These are phyloP conservation scores for Candida sphagnicola DNA, from an alignment of 805 yeast genomes.

Conservation along the genomic window DNA sequence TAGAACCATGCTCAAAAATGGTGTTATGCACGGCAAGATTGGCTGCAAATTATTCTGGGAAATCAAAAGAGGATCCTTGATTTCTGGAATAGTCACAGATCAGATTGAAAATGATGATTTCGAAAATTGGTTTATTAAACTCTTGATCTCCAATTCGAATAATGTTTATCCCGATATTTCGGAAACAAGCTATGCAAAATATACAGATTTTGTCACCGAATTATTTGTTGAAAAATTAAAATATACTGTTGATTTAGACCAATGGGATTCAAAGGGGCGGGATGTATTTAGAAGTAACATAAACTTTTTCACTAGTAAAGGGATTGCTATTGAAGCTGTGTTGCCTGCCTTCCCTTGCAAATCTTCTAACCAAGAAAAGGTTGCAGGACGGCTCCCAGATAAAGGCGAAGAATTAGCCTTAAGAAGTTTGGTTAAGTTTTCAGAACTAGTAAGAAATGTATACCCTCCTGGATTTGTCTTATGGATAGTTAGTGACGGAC, in stretches of 20 bases:
- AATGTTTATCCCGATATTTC: slow-evolving; percentile 11
- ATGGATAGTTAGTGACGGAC: slow-evolving; percentile 61
- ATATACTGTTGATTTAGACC: slow-evolving; percentile 43
- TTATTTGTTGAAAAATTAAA: slow-evolving; percentile 45
- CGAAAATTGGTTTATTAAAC: slow-evolving; percentile 30
- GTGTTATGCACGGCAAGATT: not conserved
- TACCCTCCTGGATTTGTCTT: slow-evolving; percentile 55
- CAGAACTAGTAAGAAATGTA: slow-evolving; percentile 23
- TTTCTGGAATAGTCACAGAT: slow-evolving; percentile 29
- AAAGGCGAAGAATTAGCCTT: slow-evolving; percentile 44
- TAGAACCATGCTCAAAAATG: slow-evolving; percentile 1
- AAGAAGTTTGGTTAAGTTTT: slow-evolving; percentile 26
- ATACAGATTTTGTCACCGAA: slow-evolving; percentile 23
- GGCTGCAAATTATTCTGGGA: slow-evolving; percentile 17
- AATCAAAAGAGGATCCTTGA: slow-evolving; percentile 9
- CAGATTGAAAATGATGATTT: slow-evolving; percentile 17
- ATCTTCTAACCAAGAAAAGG: slow-evolving; percentile 54
- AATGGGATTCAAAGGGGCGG: slow-evolving; percentile 48
- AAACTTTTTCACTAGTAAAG: slow-evolving; percentile 46
- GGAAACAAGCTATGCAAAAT: slow-evolving; percentile 2
- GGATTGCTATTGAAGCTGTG: slow-evolving; percentile 48
- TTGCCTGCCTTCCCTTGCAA: slow-evolving; percentile 66
- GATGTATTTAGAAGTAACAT: slow-evolving; percentile 39
- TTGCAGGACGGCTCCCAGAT: slow-evolving; percentile 47
- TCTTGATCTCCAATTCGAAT: slow-evolving; percentile 19